A percentile compares a stretch with the other conserved stretches of the same genome.
phyloP scores from a whole-genome alignment of 1,284 basidiomycete genomes.

The Agroathelia rolfsii region DNA sequence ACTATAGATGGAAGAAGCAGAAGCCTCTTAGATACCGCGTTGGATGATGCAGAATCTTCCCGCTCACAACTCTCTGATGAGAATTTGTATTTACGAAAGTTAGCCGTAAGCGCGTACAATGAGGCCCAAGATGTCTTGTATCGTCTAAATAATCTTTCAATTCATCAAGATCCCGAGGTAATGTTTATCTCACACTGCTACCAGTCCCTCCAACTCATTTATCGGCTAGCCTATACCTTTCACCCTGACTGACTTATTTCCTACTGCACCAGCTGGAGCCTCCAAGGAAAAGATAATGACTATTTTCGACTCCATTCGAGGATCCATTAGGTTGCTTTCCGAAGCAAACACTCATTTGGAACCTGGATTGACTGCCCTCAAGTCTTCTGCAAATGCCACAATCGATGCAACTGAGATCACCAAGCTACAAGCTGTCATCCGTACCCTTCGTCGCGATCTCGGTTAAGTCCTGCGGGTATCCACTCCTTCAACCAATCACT shows the following conservation, averaged over 20 bases:
- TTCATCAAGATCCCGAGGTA: slow-evolving; percentile 19
- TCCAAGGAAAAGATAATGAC: slow-evolving; percentile 42
- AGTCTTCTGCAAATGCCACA: slow-evolving; percentile 6
- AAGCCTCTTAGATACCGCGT: slow-evolving; percentile 56
- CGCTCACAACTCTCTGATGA: slow-evolving; percentile 60
- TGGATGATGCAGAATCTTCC: slow-evolving; percentile 67
- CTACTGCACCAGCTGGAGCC: slow-evolving; percentile 40
- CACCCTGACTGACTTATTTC: slow-evolving; percentile 48
- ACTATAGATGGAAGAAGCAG: slow-evolving; percentile 40
- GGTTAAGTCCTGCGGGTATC: no score
- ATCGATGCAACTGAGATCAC: slow-evolving; percentile 21
- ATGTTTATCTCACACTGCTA: slow-evolving; percentile 7
- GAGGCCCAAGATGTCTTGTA: slow-evolving; percentile 51
- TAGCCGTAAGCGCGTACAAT: slow-evolving; percentile 65
- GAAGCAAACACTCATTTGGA: slow-evolving; percentile 17
- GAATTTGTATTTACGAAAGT: slow-evolving; percentile 55
- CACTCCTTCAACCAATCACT: no score
- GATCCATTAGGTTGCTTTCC: no score
- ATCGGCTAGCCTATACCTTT: slow-evolving; percentile 32
- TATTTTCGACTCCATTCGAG: slow-evolving; percentile 36
- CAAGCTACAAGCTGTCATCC: slow-evolving; percentile 37
- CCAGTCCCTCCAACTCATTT: slow-evolving; percentile 14
- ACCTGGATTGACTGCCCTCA: slow-evolving; percentile 10
- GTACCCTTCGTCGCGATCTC: slow-evolving; percentile 43
- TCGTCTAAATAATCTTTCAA: slow-evolving; percentile 24